Evolutionary conservation across 305 asterid species (phyloP).

Genomic region (Plantago lanceolata): DNA sequence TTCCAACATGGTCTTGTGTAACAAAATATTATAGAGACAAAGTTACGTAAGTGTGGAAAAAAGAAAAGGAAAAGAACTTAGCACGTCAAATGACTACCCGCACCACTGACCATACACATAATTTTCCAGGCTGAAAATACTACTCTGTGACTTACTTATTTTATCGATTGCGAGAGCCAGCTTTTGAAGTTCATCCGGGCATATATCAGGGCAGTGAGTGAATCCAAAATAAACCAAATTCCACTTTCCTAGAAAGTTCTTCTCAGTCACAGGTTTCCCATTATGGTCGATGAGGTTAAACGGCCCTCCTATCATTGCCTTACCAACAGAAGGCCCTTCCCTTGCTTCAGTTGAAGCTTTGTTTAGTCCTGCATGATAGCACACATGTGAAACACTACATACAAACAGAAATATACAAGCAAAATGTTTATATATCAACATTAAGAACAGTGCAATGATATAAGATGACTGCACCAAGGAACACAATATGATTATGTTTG

Average conservation of each 20-base stretch:
- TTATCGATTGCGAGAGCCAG: constrained; percentile 76
- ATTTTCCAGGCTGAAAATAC: neutral
- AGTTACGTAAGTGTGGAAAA: neutral
- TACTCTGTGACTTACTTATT: constrained; percentile 55
- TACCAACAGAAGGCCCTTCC: constrained; percentile 83
- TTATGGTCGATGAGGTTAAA: constrained; percentile 80
- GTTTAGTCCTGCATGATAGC: constrained; percentile 49
- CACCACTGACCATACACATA: neutral
- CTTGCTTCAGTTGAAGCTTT: constrained; percentile 55
- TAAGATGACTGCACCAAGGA: neutral
- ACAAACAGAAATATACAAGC: neutral
- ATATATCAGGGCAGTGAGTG: constrained; percentile 97
- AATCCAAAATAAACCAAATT: constrained; percentile 78
- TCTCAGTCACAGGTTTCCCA: constrained; percentile 74
- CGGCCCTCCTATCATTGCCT: constrained; percentile 88
- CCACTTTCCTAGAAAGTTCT: constrained; percentile 80
- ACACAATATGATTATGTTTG: neutral
- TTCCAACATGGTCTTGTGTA: neutral
- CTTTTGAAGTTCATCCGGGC: constrained; percentile 91
- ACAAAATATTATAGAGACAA: neutral
- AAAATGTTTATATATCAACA: neutral
- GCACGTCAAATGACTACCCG: neutral
- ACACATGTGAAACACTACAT: neutral
- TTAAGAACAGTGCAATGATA: neutral
- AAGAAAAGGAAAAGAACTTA: neutral